A percentile compares a stretch with the other conserved stretches of the same genome.
Evolutionary conservation across 768 basidiomycete species (phyloP).

Genomic region (Hydnum rufescens): DNA sequence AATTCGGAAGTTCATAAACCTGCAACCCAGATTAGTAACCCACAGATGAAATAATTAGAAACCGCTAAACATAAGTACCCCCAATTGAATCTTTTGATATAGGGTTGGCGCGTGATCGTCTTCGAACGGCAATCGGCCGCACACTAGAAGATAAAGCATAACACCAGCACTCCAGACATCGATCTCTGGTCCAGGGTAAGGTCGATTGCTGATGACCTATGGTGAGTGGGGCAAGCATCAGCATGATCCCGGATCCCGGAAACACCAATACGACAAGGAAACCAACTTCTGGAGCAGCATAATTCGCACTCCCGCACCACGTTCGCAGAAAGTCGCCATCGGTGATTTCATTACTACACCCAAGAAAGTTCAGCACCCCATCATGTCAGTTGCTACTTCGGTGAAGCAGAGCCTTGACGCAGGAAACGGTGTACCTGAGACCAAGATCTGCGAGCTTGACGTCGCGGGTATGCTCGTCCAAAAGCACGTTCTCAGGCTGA

Average conservation of each 20-base stretch:
- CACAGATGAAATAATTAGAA: background rate
- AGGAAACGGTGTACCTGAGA: background rate
- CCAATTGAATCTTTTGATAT: slow-evolving; percentile 82
- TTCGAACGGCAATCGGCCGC: slow-evolving; percentile 88
- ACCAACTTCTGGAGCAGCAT: slow-evolving; percentile 87
- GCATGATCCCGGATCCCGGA: too few species aligned
- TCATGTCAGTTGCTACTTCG: background rate
- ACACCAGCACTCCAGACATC: slow-evolving; percentile 98
- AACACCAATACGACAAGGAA: too few species aligned
- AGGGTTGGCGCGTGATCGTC: slow-evolving; percentile 85
- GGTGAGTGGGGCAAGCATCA: background rate
- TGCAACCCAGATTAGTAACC: background rate
- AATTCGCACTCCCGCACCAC: slow-evolving; percentile 95
- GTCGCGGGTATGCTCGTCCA: slow-evolving; percentile 22
- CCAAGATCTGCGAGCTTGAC: slow-evolving; percentile 98
- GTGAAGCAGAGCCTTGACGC: background rate
- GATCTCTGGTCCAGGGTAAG: slow-evolving; percentile 95
- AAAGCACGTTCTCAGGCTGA: slow-evolving; percentile 70
- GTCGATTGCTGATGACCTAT: slow-evolving; percentile 69
- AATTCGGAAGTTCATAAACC: slow-evolving; percentile 58
- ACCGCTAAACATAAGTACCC: slow-evolving; percentile 5
- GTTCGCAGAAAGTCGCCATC: slow-evolving; percentile 96
- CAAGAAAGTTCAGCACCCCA: background rate
- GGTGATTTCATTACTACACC: slow-evolving; percentile 21
- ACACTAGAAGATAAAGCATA: slow-evolving; percentile 96